Base-by-base conservation (phyloP, 805 yeast genomes). In the Candida ficus region DNA sequence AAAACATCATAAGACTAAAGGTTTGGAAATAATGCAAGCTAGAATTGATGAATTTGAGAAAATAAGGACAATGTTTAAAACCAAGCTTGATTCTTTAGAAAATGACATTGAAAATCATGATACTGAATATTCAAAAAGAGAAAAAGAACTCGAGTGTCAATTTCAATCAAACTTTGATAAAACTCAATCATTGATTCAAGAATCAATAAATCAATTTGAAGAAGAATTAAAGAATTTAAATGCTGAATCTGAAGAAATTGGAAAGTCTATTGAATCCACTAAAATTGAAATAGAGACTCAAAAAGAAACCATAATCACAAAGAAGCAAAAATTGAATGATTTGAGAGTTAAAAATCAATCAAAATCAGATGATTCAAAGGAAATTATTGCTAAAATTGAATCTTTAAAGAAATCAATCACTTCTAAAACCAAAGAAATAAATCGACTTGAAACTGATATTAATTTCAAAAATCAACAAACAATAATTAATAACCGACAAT, bases 401-500 rank as follows among this genome's bases (percentile, higher is more conserved):
- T 45, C 44, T 18, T 46, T 58, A 3, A 49, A 51, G 26, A 27
- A 20, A 3, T 44, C 50, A 20, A 41, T 52, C 4, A 42, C 41
- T 4, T 16, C 26, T 3, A 52, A 57, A 23, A 49, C 54, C 7
- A 38, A 41, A 4, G 35, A 39, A 22, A 41, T 55, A 2, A 26
- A 37, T 12, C 42, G 49, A 4, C 33, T 65, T 39, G 35, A 51
- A 21, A 37, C 37, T 7, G 49, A 49, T 2, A 48, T 51, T 22
- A 42, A 37, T 8, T 49, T 49, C 33, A 69, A 73, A 7, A 49
- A 51, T 18, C 41, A 46, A 7, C 61, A 62, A 13, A 53, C 62
- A 11, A 48, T 50, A 4, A 53, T 48, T 12, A 57, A 67, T 11
- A 64, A 65, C 23, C 58, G 61, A 9, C 57, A 63, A 25, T 57